Base-by-base conservation (phyloP, 768 basidiomycete genomes). In the Suillus subaureus region DNA sequence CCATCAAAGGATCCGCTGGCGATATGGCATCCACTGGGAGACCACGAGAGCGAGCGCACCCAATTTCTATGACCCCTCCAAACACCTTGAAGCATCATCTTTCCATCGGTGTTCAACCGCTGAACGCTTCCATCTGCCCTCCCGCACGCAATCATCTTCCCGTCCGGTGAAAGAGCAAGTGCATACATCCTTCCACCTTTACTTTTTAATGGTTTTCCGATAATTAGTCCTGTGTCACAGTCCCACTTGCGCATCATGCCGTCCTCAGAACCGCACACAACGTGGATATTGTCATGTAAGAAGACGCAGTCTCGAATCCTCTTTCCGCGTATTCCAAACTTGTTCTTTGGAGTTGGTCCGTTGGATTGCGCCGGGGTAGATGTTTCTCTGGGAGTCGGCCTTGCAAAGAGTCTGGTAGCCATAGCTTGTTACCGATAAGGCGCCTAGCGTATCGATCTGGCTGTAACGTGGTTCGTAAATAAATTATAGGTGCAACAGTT, bases 331-430 rank as follows among this genome's bases (percentile, higher is more conserved):
- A 0, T 6, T 15, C 15, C 13, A 39, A 15, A 39, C 5, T 39
- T 4, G 1, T 39, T 12, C 39, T 15, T 39, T 13, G 13, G 13
- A 5, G 0, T 39, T 39, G 4, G 13, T 39, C 2, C 1, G 13
- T 39, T 13, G 4, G 4, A 5, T 39, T 39, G 13, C 13, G 4
- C 13, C 15, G 39, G 12, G 39, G 13, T 15, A 1, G 13, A 39
- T 0, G 13, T 4, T 37, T 37, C 37, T 0, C 12, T 37, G 37
- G 0, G 11, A 0, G 37, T 12, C 12, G 1, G 0, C 37, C 1
- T 3, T 2, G 9, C 35, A 37, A 11, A 12, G 9, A 11, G 11
- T 12, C 37, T 37, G 12, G 37, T 11, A 37, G 37, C 37, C 37
- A 37, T 37, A 37, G 12, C 37, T 3, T 11, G 12, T 12, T 37